phyloP scores from a whole-genome alignment of 129 eudicot species.

The Dittrichia graveolens region DNA sequence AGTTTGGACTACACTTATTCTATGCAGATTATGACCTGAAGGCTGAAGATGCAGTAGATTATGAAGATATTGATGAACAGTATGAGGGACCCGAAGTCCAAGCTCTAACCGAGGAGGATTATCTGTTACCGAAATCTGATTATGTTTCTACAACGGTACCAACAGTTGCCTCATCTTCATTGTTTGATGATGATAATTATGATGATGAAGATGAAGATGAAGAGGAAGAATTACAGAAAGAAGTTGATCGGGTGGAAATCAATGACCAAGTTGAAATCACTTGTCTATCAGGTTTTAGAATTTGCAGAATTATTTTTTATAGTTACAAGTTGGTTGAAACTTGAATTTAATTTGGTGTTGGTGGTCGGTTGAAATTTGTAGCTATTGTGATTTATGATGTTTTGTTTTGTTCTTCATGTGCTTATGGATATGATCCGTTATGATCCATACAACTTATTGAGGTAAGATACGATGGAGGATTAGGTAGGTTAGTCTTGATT shows the following conservation, averaged over 20 bases:
- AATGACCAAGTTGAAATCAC: conserved; percentile 39
- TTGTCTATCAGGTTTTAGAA: conserved; percentile 51
- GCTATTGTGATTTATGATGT: too few relatives aligned
- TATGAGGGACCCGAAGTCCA: conserved; percentile 97
- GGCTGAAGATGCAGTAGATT: conserved; percentile 97
- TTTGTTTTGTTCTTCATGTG: too few relatives aligned
- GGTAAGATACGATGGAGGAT: too few relatives aligned
- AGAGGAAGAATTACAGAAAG: conserved; percentile 47
- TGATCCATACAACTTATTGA: too few relatives aligned
- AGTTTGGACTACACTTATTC: conserved; percentile 17
- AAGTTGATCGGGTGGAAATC: conserved; percentile 48
- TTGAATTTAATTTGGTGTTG: too few relatives aligned
- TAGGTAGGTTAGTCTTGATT: too few relatives aligned
- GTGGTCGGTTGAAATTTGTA: too few relatives aligned
- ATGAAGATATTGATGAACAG: conserved; percentile 94
- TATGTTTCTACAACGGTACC: conserved; percentile 56
- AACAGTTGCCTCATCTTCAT: conserved; percentile 45
- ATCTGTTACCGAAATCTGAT: conserved; percentile 69
- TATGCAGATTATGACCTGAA: conserved; percentile 77
- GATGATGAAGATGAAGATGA: conserved; percentile 80
- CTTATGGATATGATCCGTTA: too few relatives aligned
- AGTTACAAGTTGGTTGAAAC: too few relatives aligned
- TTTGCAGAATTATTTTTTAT: conserved; percentile 21
- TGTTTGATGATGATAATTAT: conserved; percentile 94
- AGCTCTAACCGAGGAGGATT: conserved; percentile 86